These are phyloP conservation scores for Sarocladium oryzae DNA, from an alignment of 2,329 filamentous ascomycete species.

Conservation along the genomic window DNA sequence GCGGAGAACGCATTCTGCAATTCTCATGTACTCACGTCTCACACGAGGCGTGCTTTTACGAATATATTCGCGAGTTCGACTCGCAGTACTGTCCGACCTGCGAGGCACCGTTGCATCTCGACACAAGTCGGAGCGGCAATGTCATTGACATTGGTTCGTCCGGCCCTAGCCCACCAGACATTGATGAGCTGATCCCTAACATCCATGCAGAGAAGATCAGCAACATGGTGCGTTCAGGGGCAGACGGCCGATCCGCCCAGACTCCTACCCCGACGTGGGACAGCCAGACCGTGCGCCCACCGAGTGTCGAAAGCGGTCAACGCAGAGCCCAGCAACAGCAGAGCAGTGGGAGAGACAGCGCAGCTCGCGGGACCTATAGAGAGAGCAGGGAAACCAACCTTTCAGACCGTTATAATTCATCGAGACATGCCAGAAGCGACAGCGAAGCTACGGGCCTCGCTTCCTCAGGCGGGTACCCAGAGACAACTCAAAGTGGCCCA, in stretches of 20 bases:
- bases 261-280: conserved; percentile 67
- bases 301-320: conserved; percentile 39
- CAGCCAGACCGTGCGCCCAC: conserved; percentile 47
- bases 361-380: conserved; percentile 33
- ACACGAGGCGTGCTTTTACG: conserved; percentile 97
- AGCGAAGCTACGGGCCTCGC: conserved; percentile 66
- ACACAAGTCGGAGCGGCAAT: conserved; percentile 89
- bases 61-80: conserved; percentile 93
- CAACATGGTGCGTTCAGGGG: conserved; percentile 78
- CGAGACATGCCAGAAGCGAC: conserved; percentile 65
- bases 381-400: conserved; percentile 42
- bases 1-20: conserved; percentile 88
- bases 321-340: conserved; percentile 20
- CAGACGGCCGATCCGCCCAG: conserved; percentile 51
- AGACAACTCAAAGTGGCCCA: conserved; percentile 63
- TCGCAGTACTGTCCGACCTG: conserved; percentile 92
- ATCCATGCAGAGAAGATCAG: conserved; percentile 75
- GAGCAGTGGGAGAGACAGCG: conserved; percentile 28
- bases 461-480: conserved; percentile 74
- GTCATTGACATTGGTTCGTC: conserved; percentile 76
- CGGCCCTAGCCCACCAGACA: conserved; percentile 12
- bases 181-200: conserved; percentile 20
- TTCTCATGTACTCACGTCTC: conserved; percentile 96
- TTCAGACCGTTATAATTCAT: conserved; percentile 38
- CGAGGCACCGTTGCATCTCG: conserved; percentile 82